These are phyloP conservation scores for Ramalina intermedia DNA, from an alignment of 495 filamentous ascomycete genomes.

Conservation along the genomic window DNA sequence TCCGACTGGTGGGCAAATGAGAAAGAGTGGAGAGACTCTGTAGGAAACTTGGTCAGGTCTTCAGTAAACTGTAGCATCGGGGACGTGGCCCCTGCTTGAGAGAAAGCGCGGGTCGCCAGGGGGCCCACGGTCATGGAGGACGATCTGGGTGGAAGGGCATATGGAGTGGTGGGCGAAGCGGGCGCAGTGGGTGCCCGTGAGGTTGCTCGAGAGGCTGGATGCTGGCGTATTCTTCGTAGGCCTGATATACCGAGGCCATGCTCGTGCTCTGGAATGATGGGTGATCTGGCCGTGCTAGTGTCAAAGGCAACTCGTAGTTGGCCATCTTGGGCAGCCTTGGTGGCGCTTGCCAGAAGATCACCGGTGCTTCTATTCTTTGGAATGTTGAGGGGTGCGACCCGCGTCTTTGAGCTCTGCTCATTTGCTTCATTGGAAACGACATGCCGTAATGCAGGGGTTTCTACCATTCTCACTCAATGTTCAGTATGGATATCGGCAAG, in stretches of 20 bases:
- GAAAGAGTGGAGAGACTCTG: constrained; percentile 94
- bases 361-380: constrained; percentile 52
- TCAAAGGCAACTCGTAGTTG: constrained; percentile 28
- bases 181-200: constrained; percentile 51
- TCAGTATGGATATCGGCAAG: too few relatives aligned
- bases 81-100: constrained; percentile 44
- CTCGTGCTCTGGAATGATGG: constrained; percentile 43
- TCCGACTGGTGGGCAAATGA: constrained; percentile 96
- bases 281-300: constrained; percentile 33
- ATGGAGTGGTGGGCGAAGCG: constrained; percentile 49
- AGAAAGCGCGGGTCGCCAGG: constrained; percentile 34
- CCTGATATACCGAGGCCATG: constrained; percentile 56
- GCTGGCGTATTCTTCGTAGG: constrained; percentile 83
- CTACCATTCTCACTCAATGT: neutral
- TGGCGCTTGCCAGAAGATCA: constrained; percentile 36
- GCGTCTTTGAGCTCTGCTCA: neutral
- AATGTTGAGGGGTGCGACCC: constrained; percentile 16
- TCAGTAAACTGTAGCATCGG: constrained; percentile 59
- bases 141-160: constrained; percentile 41
- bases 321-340: constrained; percentile 9
- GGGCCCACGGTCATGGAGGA: constrained; percentile 45
- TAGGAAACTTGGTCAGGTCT: constrained; percentile 82
- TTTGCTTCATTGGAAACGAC: constrained; percentile 9
- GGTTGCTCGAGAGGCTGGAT: constrained; percentile 49
- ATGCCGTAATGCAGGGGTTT: neutral